Evolutionary conservation across 1,139 yeast species (phyloP).

Genomic region (Saccharomyces pastorianus): DNA sequence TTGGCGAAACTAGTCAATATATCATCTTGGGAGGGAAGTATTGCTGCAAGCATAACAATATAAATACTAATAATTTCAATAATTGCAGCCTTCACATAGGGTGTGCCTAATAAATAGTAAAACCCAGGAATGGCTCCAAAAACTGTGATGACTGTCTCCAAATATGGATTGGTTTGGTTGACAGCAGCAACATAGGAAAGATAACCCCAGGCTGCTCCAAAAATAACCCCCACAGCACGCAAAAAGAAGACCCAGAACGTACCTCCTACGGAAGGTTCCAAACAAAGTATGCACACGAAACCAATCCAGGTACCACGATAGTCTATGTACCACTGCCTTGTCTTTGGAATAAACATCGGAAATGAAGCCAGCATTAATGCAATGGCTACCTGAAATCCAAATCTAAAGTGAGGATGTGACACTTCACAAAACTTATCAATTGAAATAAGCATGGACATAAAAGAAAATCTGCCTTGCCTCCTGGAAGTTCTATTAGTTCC

Average conservation of each 20-base stretch:
- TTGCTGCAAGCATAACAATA: conserved; percentile 39
- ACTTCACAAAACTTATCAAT: conserved; percentile 19
- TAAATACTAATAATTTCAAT: conserved; percentile 41
- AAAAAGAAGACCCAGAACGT: conserved; percentile 40
- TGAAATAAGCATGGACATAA: conserved; percentile 9
- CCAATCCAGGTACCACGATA: conserved; percentile 47
- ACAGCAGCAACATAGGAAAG: conserved; percentile 38
- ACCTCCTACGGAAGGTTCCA: conserved; percentile 46
- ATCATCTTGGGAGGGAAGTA: conserved; percentile 36
- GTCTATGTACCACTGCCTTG: conserved; percentile 40
- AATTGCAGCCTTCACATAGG: conserved; percentile 44
- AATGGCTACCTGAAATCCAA: conserved; percentile 40
- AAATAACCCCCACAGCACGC: conserved; percentile 40
- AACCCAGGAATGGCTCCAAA: conserved; percentile 41
- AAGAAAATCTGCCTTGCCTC: not conserved
- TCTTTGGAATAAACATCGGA: conserved; percentile 41
- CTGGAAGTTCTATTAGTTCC: not conserved
- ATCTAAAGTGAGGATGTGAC: conserved; percentile 34
- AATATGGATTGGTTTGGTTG: conserved; percentile 36
- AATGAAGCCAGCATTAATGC: conserved; percentile 41
- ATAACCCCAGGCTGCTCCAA: conserved; percentile 45
- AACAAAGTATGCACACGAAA: conserved; percentile 41
- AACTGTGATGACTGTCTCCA: conserved; percentile 38
- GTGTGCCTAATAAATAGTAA: conserved; percentile 38
- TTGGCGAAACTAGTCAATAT: conserved; percentile 40